A percentile compares a stretch with the other conserved stretches of the same genome.
Evolutionary conservation across 2,329 filamentous ascomycete genomes (phyloP).

Genomic region (Pyrenophora teres): DNA sequence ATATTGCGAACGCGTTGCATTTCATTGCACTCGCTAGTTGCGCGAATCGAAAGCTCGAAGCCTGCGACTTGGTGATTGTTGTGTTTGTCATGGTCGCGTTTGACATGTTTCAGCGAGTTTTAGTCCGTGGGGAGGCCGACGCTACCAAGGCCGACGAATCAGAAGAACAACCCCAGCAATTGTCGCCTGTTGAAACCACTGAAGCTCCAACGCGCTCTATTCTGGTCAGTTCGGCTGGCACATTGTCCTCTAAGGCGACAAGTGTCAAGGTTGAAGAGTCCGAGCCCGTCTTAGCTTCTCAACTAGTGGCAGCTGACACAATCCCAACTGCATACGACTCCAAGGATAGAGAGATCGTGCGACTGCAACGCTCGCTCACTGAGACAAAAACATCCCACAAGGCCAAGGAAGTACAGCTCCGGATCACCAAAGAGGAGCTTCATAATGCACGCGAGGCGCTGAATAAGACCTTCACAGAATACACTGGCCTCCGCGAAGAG

Average conservation of each 20-base stretch:
- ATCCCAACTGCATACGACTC: constrained; percentile 14
- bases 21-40: constrained; percentile 30
- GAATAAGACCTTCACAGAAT: constrained; percentile 37
- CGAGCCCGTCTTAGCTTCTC: constrained; percentile 3
- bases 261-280: constrained; percentile 13
- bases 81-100: constrained; percentile 41
- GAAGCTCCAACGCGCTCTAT: constrained; percentile 24
- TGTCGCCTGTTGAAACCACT: constrained; percentile 35
- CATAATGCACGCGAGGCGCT: constrained; percentile 36
- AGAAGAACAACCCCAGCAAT: constrained; percentile 13
- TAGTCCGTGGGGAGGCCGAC: constrained; percentile 15
- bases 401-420: constrained; percentile 34
- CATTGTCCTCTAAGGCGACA: constrained; percentile 6
- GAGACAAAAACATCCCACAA: constrained; percentile 35
- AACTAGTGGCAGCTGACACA: constrained; percentile 11
- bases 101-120: constrained; percentile 33
- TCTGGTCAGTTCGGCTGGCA: constrained; percentile 24
- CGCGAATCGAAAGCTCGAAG: constrained; percentile 23
- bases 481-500: constrained; percentile 36
- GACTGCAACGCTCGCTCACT: constrained; percentile 33
- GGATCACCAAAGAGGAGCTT: constrained; percentile 31
- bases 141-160: constrained; percentile 22
- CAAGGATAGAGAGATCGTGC: constrained; percentile 37
- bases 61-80: constrained; percentile 30
- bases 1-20: constrained; percentile 27